A percentile compares a stretch with the other conserved stretches of the same genome.
Conservation (phyloP, 192 early-diverging fungal species). For the Podila epicladia region DNA sequence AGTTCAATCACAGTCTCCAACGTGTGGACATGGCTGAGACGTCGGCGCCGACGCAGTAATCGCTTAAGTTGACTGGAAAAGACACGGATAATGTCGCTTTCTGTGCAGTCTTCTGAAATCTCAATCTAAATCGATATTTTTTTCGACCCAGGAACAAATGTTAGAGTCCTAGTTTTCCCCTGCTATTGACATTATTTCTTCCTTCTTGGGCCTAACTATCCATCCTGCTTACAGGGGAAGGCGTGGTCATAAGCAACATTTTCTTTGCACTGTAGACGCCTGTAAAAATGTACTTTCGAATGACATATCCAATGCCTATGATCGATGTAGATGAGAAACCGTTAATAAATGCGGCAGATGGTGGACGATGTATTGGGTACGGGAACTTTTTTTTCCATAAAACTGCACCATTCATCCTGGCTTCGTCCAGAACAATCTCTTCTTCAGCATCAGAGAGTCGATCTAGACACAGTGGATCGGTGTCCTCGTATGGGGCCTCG, state of each 20-base stretch:
- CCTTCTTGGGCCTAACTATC: neutral
- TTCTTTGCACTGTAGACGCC: constrained; percentile 4
- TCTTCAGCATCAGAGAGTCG: constrained; percentile 24
- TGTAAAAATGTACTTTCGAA: constrained; percentile 6
- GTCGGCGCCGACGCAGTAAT: constrained; percentile 62
- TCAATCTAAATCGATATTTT: constrained; percentile 38
- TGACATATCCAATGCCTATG: constrained; percentile 17
- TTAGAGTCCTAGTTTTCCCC: neutral
- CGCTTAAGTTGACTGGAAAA: constrained; percentile 65
- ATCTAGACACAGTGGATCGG: constrained; percentile 19
- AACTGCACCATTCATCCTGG: constrained; percentile 24
- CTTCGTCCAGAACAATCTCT: constrained; percentile 15
- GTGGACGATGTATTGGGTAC: no score
- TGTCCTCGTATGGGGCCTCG: constrained; percentile 13
- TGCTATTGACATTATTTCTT: neutral
- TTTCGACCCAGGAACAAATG: constrained; percentile 4
- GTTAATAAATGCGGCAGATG: neutral
- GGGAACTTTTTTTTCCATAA: neutral
- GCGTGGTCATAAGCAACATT: constrained; percentile 8
- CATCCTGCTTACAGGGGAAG: neutral
- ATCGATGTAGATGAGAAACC: neutral
- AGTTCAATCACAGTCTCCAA: constrained; percentile 72
- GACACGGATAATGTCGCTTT: constrained; percentile 68
- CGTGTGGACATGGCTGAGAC: constrained; percentile 64
- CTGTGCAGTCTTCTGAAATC: constrained; percentile 50